A percentile compares a stretch with the other conserved stretches of the same genome.
phyloP scores from a whole-genome alignment of 371 early-diverging fungal genomes.

The Rhizopus sp. region DNA sequence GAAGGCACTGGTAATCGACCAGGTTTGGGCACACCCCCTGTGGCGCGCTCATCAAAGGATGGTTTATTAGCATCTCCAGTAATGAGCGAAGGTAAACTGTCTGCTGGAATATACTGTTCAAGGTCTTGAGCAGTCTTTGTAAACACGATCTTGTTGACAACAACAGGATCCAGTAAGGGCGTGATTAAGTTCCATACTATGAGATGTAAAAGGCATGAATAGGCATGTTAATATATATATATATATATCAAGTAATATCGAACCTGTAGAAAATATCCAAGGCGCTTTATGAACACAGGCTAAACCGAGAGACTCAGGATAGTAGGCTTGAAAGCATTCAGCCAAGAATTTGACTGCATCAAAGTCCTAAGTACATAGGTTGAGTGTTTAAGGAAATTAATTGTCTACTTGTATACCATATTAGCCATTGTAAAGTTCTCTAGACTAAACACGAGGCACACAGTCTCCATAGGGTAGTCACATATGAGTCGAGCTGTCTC shows the following conservation, averaged over 20 bases:
- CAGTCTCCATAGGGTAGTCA: constrained; percentile 53
- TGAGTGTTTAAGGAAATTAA: neutral
- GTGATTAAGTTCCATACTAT: constrained; percentile 76
- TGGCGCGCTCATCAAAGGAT: constrained; percentile 32
- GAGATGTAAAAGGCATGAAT: neutral
- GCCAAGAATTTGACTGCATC: constrained; percentile 80
- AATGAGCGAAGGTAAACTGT: constrained; percentile 35
- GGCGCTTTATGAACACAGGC: constrained; percentile 84
- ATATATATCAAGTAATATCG: neutral
- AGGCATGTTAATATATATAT: neutral
- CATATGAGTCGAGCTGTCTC: constrained; percentile 76
- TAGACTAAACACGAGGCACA: constrained; percentile 77
- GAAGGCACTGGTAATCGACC: constrained; percentile 14
- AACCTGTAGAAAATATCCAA: constrained; percentile 79
- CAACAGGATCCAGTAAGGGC: constrained; percentile 91
- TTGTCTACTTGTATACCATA: constrained; percentile 54
- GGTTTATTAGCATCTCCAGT: constrained; percentile 28
- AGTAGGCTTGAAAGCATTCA: constrained; percentile 81
- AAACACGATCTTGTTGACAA: constrained; percentile 85
- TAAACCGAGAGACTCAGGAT: constrained; percentile 87
- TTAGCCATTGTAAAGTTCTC: constrained; percentile 77
- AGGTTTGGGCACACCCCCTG: neutral
- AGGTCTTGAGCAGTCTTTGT: constrained; percentile 67
- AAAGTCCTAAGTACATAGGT: constrained; percentile 55
- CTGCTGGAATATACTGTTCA: constrained; percentile 56